Evolutionary conservation across 148 eudicot species (phyloP).

Genomic region (Suaeda aralocaspica): DNA sequence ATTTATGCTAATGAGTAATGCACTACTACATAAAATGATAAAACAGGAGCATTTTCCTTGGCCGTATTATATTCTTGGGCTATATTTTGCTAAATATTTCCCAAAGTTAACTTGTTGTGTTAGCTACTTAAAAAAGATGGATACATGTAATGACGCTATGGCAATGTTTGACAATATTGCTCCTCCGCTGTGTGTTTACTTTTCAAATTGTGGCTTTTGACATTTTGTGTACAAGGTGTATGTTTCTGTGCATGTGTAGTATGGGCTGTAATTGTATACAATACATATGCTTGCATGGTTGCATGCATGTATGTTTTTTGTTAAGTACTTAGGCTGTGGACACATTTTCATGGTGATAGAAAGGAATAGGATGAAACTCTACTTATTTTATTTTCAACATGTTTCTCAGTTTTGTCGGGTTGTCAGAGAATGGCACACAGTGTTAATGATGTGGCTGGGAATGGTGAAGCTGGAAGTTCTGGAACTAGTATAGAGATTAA

Average conservation of each 20-base stretch:
- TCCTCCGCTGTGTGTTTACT: neutral
- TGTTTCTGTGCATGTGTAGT: neutral
- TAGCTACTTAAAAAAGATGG: neutral
- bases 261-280: neutral
- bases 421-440: conserved; percentile 45
- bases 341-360: neutral
- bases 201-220: neutral
- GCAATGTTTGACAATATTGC: neutral
- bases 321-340: neutral
- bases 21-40: too few relatives aligned
- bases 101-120: neutral
- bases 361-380: neutral
- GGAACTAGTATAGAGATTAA: conserved; percentile 78
- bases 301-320: neutral
- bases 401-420: conserved; percentile 9
- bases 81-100: too few relatives aligned
- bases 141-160: neutral
- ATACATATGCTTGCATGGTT: too few relatives aligned
- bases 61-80: too few relatives aligned
- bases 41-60: too few relatives aligned
- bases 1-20: too few relatives aligned
- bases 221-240: neutral
- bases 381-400: conserved; percentile 7
- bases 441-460: conserved; percentile 40
- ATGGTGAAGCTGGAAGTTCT: conserved; percentile 38